Evolutionary conservation across 257 asterid genomes (phyloP).

Genomic region (Cinchona pubescens): DNA sequence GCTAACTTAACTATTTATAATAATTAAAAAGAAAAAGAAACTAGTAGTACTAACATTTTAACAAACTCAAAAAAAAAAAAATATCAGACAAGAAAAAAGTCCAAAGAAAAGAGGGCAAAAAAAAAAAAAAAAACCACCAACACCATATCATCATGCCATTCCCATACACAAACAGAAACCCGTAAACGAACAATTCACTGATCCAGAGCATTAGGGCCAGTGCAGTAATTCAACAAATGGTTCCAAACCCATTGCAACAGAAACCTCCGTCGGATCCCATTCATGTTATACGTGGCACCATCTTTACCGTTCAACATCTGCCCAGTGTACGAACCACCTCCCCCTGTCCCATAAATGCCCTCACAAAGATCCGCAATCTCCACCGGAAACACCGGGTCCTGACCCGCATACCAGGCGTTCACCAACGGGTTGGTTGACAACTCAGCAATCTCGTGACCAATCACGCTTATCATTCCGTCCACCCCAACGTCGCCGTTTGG

Average conservation of each 20-base stretch:
- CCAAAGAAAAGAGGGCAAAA: neutral
- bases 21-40: too few relatives aligned
- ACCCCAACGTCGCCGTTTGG: slow-evolving; percentile 83
- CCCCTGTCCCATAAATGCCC: slow-evolving; percentile 89
- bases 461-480: slow-evolving; percentile 87
- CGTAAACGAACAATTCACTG: slow-evolving; percentile 45
- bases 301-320: slow-evolving; percentile 68
- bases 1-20: slow-evolving; percentile 11
- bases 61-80: slow-evolving; percentile 4
- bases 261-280: slow-evolving; percentile 73
- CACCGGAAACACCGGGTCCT: slow-evolving; percentile 73
- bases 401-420: slow-evolving; percentile 91
- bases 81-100: neutral
- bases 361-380: slow-evolving; percentile 90
- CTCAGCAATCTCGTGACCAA: slow-evolving; percentile 89
- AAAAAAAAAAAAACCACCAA: neutral
- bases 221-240: slow-evolving; percentile 63
- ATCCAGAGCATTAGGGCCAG: slow-evolving; percentile 95
- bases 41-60: too few relatives aligned
- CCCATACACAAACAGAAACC: neutral
- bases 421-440: slow-evolving; percentile 66
- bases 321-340: slow-evolving; percentile 84
- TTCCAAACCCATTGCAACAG: slow-evolving; percentile 97
- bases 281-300: slow-evolving; percentile 83
- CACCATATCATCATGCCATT: neutral